Conservation (phyloP, 148 eudicot genomes). For the Camellia granthamiana region DNA sequence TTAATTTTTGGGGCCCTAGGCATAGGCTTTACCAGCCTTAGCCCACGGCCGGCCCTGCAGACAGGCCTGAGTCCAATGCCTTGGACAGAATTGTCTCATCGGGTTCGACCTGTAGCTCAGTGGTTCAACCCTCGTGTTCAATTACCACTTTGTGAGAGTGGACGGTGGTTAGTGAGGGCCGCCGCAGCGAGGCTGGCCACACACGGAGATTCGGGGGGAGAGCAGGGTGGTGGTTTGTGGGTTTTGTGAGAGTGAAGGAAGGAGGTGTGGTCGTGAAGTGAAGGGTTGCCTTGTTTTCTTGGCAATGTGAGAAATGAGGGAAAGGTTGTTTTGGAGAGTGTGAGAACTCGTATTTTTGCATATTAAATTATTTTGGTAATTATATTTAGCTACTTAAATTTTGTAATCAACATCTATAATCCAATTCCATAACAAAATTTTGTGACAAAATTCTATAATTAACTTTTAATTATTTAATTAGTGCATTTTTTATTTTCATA, state of each 20-base stretch:
- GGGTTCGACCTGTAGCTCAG: slow-evolving; percentile 68
- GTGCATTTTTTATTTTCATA: too few species aligned
- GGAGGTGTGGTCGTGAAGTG: slow-evolving; percentile 37
- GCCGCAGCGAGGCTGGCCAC: not conserved
- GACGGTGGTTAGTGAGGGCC: slow-evolving; percentile 8
- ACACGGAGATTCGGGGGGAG: slow-evolving; percentile 3
- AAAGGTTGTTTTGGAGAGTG: not conserved
- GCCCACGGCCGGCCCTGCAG: too few species aligned
- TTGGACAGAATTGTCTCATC: slow-evolving; percentile 77
- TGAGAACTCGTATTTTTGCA: too few species aligned
- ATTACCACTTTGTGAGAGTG: slow-evolving; percentile 60
- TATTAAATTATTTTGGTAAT: too few species aligned
- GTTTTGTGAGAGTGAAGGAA: slow-evolving; percentile 25
- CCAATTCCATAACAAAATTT: too few species aligned
- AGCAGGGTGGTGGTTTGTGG: slow-evolving; percentile 4
- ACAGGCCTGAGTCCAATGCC: slow-evolving; percentile 64
- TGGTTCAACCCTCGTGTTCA: slow-evolving; percentile 58
- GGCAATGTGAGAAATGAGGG: not conserved
- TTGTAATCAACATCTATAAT: too few species aligned
- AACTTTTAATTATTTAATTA: too few species aligned
- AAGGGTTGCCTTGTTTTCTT: slow-evolving; percentile 39
- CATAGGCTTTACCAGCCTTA: too few species aligned
- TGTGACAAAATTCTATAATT: too few species aligned
- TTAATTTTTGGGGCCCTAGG: too few species aligned
- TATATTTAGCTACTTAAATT: too few species aligned